Evolutionary conservation across 441 rosid genomes (phyloP), one percentile per base, ranked within the genome.

Genomic region (Manihot esculenta): DNA sequence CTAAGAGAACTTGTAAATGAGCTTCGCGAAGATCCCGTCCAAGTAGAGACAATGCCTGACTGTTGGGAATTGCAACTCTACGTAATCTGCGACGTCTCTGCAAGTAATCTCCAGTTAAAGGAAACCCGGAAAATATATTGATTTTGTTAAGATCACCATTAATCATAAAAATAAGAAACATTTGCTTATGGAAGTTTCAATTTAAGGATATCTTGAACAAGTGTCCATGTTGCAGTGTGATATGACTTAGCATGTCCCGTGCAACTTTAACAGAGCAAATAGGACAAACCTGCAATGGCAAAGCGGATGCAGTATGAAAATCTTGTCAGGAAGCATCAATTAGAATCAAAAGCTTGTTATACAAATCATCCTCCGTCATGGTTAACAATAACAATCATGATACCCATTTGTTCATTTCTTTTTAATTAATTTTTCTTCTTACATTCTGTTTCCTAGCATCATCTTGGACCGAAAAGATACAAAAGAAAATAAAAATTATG

Each of bases 21-120:
- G 87, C 87, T 74, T 87, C 89, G 2, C 87, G 81, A 54, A 87
- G 86, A 73, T 87, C 92, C 27, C 85, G 83, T 8, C 88, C 86
- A 56, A 87, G 81, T 26, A 85, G 76, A 50, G 87, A 84, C 59
- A 81, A 66, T 21, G 85, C 82, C 70, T 85, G 87, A 57, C 85
- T 82, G 78, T 75, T 83, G 17, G 91, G 88, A 70, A 84, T 72
- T 18, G 85, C 87, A 57, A 81, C 87, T 81, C 82, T 80, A 60
- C 84, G 88, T 73, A 87, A 74, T 48, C 86, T 85, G 73, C 81
- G 85, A 45, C 76, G 81, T 79, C 89, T 82, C 84, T 87, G 89
- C 82, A 87, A 70, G 89, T 87, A 67, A 78, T 69, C 77, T 72
- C 74, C 60, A 67, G 84, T 85, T 78, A 84, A 84, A 48, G 86